Evolutionary conservation across 352 stramenopile genomes (phyloP), one percentile per base, ranked within the genome.

Genomic region (Aphanomyces invadans): DNA sequence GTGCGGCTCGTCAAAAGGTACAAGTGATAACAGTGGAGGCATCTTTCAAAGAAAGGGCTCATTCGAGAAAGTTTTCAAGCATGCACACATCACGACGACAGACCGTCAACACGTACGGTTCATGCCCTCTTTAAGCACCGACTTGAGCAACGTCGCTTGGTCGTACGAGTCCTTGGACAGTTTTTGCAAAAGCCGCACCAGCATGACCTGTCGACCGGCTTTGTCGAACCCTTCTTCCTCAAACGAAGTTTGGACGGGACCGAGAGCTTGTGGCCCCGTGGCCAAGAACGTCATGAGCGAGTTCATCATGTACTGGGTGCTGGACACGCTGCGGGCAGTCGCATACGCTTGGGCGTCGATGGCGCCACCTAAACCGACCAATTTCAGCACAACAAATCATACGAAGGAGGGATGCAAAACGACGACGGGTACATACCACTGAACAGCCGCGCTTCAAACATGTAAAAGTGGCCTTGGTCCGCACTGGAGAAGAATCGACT

Each of bases 211-310:
- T 31, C 86, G 82, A 0, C 81, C 86, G 4, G 72, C 71, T 71
- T 92, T 95, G 65, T 92, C 84, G 32, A 95, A 92, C 1, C 86
- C 86, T 70, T 90, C 83, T 45, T 92, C 86, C 55, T 90, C 62
- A 12, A 56, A 57, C 11, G 75, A 79, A 3, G 71, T 71, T 7
- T 63, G 67, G 45, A 76, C 75, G 9, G 78, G 75, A 21, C 83
- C 64, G 15, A 94, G 71, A 1, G 83, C 89, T 19, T 81, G 77
- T 33, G 86, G 82, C 2, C 86, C 86, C 19, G 90, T 74, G 38
- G 86, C 86, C 26, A 95, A 66, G 67, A 95, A 95, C 65, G 89
- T 91, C 86, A 95, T 90, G 44, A 95, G 65, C 38, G 83, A 90
- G 65, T 95, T 80, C 83, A 95, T 92, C 83, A 95, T 91, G 1